A percentile compares a stretch with the other conserved stretches of the same genome.
phyloP scores from a whole-genome alignment of 2,329 filamentous ascomycete species.

The Ilyonectria robusta region DNA sequence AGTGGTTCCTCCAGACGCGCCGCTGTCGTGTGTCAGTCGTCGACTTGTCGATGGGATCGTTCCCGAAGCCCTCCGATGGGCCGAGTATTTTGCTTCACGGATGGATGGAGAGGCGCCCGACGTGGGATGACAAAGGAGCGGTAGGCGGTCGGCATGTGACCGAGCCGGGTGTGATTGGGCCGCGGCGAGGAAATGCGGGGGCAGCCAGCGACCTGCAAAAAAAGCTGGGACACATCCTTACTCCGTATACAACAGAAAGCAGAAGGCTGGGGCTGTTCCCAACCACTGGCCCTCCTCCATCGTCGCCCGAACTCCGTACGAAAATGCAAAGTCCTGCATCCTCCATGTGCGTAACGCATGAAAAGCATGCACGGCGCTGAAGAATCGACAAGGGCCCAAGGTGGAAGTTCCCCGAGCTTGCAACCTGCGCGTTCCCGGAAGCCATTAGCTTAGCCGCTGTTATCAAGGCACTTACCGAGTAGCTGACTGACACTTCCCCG shows the following conservation, averaged over 20 bases:
- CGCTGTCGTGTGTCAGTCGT: slow-evolving; percentile 6
- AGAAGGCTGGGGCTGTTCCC: slow-evolving; percentile 4
- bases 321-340: too few species aligned
- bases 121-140: slow-evolving; percentile 28
- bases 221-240: neutral
- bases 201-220: slow-evolving; percentile 14
- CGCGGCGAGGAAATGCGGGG: slow-evolving; percentile 36
- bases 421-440: neutral
- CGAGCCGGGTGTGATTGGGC: slow-evolving; percentile 29
- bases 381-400: slow-evolving; percentile 5
- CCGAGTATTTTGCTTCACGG: slow-evolving; percentile 34
- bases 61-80: slow-evolving; percentile 35
- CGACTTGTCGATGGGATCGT: slow-evolving; percentile 27
- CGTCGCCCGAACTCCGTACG: neutral
- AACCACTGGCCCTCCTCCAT: neutral
- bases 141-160: slow-evolving; percentile 40
- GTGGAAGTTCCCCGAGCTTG: slow-evolving; percentile 30
- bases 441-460: slow-evolving; percentile 13
- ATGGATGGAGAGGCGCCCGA: slow-evolving; percentile 36
- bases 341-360: slow-evolving; percentile 1
- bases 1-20: neutral
- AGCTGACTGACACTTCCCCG: slow-evolving; percentile 14
- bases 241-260: too few species aligned
- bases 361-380: slow-evolving; percentile 2
- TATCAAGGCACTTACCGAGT: neutral